These are phyloP conservation scores for Trametes villosa DNA, from an alignment of 768 basidiomycete species.

Conservation along the genomic window DNA sequence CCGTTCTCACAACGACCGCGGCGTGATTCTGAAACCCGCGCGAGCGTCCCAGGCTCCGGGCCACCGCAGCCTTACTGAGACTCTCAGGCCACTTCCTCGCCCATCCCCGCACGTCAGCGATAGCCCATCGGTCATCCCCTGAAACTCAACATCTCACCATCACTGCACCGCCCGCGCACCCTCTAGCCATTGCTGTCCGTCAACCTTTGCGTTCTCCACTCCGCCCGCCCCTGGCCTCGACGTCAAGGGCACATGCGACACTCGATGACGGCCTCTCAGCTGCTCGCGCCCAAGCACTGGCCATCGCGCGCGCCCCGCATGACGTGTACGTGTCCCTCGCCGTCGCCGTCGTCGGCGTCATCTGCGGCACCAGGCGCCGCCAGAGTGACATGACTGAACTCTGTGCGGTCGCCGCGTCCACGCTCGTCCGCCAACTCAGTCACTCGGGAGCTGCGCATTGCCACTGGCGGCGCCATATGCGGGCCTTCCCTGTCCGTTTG, in stretches of 20 bases:
- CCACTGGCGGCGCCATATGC: not conserved
- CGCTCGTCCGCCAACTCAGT: no score
- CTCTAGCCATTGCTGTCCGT: conserved; percentile 1
- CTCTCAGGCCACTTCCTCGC: conserved; percentile 9
- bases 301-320: not conserved
- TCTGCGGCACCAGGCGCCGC: not conserved
- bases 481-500: not conserved
- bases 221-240: conserved; percentile 10
- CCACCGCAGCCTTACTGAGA: conserved; percentile 9
- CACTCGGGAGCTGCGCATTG: no score
- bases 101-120: conserved; percentile 12
- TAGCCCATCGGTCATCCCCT: conserved; percentile 13
- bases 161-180: conserved; percentile 17
- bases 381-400: not conserved
- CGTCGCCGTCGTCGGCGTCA: not conserved
- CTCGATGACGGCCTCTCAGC: not conserved
- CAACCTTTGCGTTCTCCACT: not conserved
- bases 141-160: conserved; percentile 23
- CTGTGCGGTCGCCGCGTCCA: not conserved
- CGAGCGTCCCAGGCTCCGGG: conserved; percentile 7
- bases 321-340: not conserved
- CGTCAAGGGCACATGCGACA: conserved; percentile 8
- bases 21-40: conserved; percentile 24
- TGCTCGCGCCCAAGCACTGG: no score
- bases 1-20: conserved; percentile 22